Percentiles rank a stretch among this genome's conserved stretches.
Conservation (phyloP, 2,329 filamentous ascomycete species). For the Penicillium sp. region DNA sequence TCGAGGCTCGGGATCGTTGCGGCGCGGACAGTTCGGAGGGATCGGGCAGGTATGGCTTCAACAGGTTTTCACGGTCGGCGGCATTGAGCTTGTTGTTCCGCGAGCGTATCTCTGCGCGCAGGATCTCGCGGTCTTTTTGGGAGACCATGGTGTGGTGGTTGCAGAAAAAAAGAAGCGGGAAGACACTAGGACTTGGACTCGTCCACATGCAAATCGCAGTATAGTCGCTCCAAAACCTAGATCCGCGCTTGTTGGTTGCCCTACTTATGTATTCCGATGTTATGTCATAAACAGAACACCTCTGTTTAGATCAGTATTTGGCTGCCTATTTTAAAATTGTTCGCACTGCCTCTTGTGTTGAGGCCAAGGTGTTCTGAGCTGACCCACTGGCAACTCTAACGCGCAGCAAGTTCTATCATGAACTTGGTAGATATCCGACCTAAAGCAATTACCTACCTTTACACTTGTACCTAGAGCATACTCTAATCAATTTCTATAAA, state of each 20-base stretch:
- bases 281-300: neutral
- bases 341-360: neutral
- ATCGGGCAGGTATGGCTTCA: constrained; percentile 55
- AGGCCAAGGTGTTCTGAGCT: constrained; percentile 2
- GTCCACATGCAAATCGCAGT: constrained; percentile 1
- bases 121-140: constrained; percentile 32
- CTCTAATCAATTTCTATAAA: too few relatives aligned
- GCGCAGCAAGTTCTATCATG: neutral
- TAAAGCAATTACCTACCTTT: neutral
- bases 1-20: constrained; percentile 13
- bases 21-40: constrained; percentile 30
- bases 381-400: neutral
- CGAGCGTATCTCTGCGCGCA: constrained; percentile 40
- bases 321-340: neutral
- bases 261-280: neutral
- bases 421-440: neutral
- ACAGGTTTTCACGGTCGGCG: constrained; percentile 51
- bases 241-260: neutral
- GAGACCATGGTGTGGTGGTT: constrained; percentile 31
- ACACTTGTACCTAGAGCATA: neutral
- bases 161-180: constrained; percentile 9
- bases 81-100: constrained; percentile 43
- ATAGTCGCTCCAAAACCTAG: neutral
- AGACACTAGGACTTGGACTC: neutral
- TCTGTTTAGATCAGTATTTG: neutral